Conservation (phyloP, 495 filamentous ascomycete genomes). For the Penicillium psychrofluorescens region DNA sequence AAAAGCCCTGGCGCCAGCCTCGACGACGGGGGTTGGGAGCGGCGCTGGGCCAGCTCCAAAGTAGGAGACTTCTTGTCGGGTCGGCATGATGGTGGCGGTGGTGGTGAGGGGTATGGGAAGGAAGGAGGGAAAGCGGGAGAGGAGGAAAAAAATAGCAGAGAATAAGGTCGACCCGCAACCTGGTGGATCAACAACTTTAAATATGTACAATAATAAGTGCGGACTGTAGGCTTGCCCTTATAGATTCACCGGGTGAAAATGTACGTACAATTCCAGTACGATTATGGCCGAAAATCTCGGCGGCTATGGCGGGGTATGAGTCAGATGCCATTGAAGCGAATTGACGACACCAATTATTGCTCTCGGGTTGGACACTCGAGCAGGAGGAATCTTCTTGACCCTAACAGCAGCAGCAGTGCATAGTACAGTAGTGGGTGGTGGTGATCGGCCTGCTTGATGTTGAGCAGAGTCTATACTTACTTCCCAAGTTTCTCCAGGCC, state of each 20-base stretch:
- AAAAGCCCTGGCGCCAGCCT: conserved; percentile 64
- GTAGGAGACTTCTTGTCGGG: conserved; percentile 59
- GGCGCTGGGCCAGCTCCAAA: conserved; percentile 84
- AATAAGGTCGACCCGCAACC: conserved; percentile 16
- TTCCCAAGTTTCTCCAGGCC: too few relatives aligned
- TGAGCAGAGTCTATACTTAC: too few relatives aligned
- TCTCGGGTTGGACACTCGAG: too few relatives aligned
- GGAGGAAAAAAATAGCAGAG: conserved; percentile 16
- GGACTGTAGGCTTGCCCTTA: too few relatives aligned
- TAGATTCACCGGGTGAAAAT: conserved; percentile 1
- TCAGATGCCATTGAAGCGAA: background rate
- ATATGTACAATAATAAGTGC: background rate
- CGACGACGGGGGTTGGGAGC: conserved; percentile 71
- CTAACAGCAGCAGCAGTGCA: background rate
- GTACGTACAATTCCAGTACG: background rate
- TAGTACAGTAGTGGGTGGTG: background rate
- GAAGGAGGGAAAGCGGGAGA: conserved; percentile 5
- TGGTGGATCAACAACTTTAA: conserved; percentile 1
- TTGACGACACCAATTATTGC: too few relatives aligned
- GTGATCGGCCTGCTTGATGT: too few relatives aligned
- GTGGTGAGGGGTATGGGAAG: conserved; percentile 4
- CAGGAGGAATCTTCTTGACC: background rate
- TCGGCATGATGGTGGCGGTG: conserved; percentile 11
- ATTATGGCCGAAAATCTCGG: background rate
- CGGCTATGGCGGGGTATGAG: conserved; percentile 15